Percentiles rank a stretch among this genome's conserved stretches.
Conservation (phyloP, 1,284 basidiomycete species). For the Polyporus tsugae region DNA sequence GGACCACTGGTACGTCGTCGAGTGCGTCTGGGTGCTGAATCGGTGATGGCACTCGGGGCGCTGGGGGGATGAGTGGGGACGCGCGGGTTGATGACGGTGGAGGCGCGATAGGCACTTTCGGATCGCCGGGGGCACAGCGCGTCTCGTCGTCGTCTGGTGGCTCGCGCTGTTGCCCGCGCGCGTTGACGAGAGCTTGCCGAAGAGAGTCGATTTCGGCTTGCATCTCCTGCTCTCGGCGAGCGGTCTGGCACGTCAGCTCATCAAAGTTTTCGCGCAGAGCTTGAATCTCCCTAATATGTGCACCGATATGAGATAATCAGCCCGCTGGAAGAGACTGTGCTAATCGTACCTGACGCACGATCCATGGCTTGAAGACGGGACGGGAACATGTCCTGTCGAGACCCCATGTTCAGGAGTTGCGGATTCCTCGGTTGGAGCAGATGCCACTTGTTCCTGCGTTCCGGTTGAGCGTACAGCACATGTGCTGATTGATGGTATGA, state of each 20-base stretch:
- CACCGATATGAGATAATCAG: not conserved
- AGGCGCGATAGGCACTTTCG: slow-evolving; percentile 4
- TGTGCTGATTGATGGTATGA: not conserved
- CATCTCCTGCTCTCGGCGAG: slow-evolving; percentile 29
- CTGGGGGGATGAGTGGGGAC: slow-evolving; percentile 20
- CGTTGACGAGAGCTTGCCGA: slow-evolving; percentile 17
- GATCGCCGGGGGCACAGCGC: slow-evolving; percentile 17
- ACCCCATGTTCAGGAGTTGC: not conserved
- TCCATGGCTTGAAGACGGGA: not conserved
- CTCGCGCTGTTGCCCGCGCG: slow-evolving; percentile 7
- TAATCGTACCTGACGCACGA: slow-evolving; percentile 17
- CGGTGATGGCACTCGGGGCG: slow-evolving; percentile 6
- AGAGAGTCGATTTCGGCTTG: slow-evolving; percentile 29
- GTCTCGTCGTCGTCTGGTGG: not conserved
- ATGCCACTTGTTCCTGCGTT: not conserved
- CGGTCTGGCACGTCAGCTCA: slow-evolving; percentile 15
- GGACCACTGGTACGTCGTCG: not conserved
- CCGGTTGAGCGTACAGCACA: not conserved
- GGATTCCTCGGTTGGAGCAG: not conserved
- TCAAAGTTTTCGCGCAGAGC: slow-evolving; percentile 27
- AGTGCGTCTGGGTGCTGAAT: not conserved
- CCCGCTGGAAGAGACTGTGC: not conserved
- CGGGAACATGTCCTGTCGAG: not conserved
- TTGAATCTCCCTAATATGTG: slow-evolving; percentile 20
- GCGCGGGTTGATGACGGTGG: slow-evolving; percentile 1